Conservation (phyloP, 371 early-diverging fungal genomes). For the Entomophthora muscae region DNA sequence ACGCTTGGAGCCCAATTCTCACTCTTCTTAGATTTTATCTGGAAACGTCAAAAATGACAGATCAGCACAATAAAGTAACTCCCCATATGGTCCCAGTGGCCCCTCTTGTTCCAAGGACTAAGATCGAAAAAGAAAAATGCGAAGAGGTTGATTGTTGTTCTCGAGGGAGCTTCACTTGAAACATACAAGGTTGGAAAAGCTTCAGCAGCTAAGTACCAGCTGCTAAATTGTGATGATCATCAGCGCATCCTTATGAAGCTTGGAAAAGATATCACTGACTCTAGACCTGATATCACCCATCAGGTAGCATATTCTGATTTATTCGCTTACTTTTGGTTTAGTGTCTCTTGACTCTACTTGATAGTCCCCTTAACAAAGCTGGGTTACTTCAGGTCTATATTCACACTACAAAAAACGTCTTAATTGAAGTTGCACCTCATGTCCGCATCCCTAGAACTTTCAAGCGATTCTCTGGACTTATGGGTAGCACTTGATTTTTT, state of each 20-base stretch:
- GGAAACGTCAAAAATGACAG: no score
- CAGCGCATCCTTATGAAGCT: slow-evolving; percentile 70
- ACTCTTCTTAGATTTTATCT: no score
- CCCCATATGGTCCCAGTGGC: slow-evolving; percentile 41
- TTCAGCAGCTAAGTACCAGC: slow-evolving; percentile 76
- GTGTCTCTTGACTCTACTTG: slow-evolving; percentile 89
- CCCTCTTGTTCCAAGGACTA: slow-evolving; percentile 60
- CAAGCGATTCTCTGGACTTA: slow-evolving; percentile 93
- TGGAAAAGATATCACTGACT: slow-evolving; percentile 61
- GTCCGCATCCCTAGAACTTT: slow-evolving; percentile 96
- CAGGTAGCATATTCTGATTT: slow-evolving; percentile 32
- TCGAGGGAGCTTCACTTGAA: slow-evolving; percentile 79
- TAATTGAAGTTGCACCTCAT: slow-evolving; percentile 94
- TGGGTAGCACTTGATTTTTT: slow-evolving; percentile 28
- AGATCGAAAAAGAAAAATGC: slow-evolving; percentile 51
- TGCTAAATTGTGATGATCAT: slow-evolving; percentile 95
- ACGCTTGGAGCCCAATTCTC: no score
- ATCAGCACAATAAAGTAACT: not conserved
- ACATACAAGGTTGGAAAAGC: slow-evolving; percentile 86
- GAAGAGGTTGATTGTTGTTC: slow-evolving; percentile 81
- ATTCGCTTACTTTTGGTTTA: slow-evolving; percentile 14
- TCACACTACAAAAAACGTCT: slow-evolving; percentile 79
- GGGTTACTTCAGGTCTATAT: slow-evolving; percentile 90
- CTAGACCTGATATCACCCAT: slow-evolving; percentile 93
- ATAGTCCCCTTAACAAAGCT: slow-evolving; percentile 96